Conservation (phyloP, 116 monocot genomes). For the Zostera marina region DNA sequence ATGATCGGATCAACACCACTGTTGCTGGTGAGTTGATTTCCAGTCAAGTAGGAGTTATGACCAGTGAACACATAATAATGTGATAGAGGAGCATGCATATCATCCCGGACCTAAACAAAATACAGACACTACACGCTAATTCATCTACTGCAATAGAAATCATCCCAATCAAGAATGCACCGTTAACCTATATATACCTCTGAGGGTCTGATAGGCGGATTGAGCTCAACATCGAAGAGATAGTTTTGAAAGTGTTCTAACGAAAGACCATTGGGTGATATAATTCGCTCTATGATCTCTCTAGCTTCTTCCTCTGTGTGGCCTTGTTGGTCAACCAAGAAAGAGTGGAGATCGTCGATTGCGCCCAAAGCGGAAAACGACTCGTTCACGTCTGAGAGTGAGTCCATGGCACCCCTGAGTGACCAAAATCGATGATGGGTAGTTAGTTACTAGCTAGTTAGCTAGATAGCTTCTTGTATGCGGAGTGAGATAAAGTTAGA, state of each 20-base stretch:
- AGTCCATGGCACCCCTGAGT: conserved; percentile 45
- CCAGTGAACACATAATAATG: conserved; percentile 69
- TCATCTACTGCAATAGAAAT: no score
- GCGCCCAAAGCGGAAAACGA: conserved; percentile 35
- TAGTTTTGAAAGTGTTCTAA: conserved; percentile 63
- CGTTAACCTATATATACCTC: no score
- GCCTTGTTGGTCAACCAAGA: conserved; percentile 32
- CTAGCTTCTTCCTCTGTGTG: conserved; percentile 12
- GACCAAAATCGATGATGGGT: no score
- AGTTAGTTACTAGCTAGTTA: no score
- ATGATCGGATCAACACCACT: conserved; percentile 60
- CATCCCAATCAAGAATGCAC: no score
- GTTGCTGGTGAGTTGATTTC: conserved; percentile 69
- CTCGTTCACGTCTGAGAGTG: conserved; percentile 42
- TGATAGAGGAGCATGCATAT: conserved; percentile 53
- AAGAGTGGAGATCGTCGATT: conserved; percentile 31
- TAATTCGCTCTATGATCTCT: conserved; percentile 21
- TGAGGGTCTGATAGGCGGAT: conserved; percentile 7
- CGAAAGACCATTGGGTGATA: neutral
- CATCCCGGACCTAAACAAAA: conserved; percentile 11
- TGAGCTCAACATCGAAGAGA: conserved; percentile 62
- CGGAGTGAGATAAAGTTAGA: no score
- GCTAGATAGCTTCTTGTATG: no score
- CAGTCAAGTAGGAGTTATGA: conserved; percentile 67
- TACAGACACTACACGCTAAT: neutral